phyloP scores from a whole-genome alignment of 805 yeast genomes.

The Barnettozyma pratensis region DNA sequence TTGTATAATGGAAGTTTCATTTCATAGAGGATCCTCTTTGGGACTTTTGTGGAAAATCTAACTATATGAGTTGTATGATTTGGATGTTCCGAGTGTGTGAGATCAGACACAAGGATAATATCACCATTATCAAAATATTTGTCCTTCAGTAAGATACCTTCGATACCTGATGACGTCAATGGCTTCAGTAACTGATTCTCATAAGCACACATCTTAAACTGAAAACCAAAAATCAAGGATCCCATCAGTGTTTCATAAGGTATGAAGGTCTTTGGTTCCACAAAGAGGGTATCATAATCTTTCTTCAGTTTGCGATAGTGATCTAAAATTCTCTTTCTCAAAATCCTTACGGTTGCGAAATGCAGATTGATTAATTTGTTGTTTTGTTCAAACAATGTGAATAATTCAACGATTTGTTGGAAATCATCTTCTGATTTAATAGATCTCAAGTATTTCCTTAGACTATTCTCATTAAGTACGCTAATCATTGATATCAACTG shows the following conservation, averaged over 20 bases:
- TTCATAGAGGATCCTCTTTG: background rate
- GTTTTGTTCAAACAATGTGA: background rate
- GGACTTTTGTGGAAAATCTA: background rate
- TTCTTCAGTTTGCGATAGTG: background rate
- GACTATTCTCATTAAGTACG: background rate
- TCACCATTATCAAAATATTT: background rate
- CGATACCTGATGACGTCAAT: background rate
- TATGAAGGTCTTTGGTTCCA: background rate
- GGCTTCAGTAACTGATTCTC: background rate
- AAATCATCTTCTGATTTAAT: constrained; percentile 1
- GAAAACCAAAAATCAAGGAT: constrained; percentile 3
- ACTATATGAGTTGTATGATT: background rate
- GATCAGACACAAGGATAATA: constrained; percentile 1
- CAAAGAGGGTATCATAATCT: background rate
- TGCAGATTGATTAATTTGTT: background rate
- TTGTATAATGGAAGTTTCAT: constrained; percentile 1
- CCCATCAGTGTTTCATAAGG: background rate
- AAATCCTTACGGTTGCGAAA: background rate
- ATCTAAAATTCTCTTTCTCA: background rate
- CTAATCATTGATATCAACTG: constrained; percentile 1
- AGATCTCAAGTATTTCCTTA: background rate
- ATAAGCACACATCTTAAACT: constrained; percentile 3
- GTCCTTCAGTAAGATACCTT: background rate
- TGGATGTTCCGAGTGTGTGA: background rate
- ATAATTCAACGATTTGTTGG: background rate